phyloP scores from a whole-genome alignment of 345 rosid species.

The Psidium friedrichsthalianum region DNA sequence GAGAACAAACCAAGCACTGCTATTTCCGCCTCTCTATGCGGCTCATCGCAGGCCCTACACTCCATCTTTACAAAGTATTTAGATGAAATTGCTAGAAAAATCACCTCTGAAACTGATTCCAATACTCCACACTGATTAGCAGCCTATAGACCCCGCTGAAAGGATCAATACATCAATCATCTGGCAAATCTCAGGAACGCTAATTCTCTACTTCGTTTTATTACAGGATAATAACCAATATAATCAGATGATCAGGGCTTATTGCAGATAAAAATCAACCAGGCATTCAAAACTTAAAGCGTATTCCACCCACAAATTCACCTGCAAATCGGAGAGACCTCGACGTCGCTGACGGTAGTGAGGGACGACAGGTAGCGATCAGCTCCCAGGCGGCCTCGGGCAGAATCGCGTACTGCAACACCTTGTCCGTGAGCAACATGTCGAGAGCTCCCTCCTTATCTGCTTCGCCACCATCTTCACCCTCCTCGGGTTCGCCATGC shows the following conservation, averaged over 20 bases:
- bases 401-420: slow-evolving; percentile 66
- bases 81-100: background rate
- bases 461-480: slow-evolving; percentile 89
- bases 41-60: background rate
- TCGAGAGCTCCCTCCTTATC: slow-evolving; percentile 76
- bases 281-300: background rate
- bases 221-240: background rate
- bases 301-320: background rate
- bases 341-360: slow-evolving; percentile 81
- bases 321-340: slow-evolving; percentile 83
- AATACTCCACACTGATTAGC: background rate
- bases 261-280: background rate
- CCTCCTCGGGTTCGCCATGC: slow-evolving; percentile 91
- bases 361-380: slow-evolving; percentile 78
- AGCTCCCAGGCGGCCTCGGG: slow-evolving; percentile 90
- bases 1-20: background rate
- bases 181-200: background rate
- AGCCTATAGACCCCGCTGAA: background rate
- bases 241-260: background rate
- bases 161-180: background rate
- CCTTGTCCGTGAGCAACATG: slow-evolving; percentile 81
- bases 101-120: background rate
- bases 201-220: background rate
- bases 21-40: background rate
- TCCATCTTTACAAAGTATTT: background rate